These are phyloP conservation scores for Coemansia sp. DNA, from an alignment of 192 early-diverging fungal species.

Conservation along the genomic window DNA sequence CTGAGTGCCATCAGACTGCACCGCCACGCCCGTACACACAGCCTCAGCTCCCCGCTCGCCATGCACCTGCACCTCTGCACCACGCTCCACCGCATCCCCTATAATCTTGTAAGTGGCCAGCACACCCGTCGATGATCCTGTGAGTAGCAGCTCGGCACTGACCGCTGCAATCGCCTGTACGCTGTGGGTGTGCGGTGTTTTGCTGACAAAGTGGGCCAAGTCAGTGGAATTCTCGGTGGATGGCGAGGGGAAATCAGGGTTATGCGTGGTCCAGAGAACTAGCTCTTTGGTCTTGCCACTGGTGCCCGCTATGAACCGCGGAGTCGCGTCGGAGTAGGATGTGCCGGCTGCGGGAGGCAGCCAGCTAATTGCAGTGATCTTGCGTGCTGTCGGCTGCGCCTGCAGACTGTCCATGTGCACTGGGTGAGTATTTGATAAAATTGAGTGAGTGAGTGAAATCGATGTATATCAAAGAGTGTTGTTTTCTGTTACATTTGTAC, in stretches of 20 bases:
- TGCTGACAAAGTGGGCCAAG: slow-evolving; percentile 22
- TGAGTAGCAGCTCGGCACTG: slow-evolving; percentile 18
- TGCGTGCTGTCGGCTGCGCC: slow-evolving; percentile 40
- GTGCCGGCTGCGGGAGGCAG: slow-evolving; percentile 39
- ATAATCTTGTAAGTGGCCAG: slow-evolving; percentile 33
- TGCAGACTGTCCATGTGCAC: slow-evolving; percentile 38
- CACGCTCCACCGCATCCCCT: slow-evolving; percentile 9
- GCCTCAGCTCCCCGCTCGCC: slow-evolving; percentile 21
- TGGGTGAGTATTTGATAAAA: too few species aligned
- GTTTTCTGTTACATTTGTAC: too few species aligned
- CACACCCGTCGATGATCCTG: slow-evolving; percentile 39
- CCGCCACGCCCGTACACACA: slow-evolving; percentile 26
- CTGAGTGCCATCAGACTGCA: slow-evolving; percentile 32
- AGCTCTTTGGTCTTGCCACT: slow-evolving; percentile 44
- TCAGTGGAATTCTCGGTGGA: background rate
- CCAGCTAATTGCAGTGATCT: slow-evolving; percentile 38
- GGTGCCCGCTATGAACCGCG: slow-evolving; percentile 40
- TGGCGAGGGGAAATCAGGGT: slow-evolving; percentile 34
- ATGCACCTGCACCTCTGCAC: slow-evolving; percentile 37
- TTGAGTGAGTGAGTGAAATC: too few species aligned
- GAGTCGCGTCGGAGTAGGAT: slow-evolving; percentile 44
- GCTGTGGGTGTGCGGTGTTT: slow-evolving; percentile 30
- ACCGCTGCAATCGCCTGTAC: slow-evolving; percentile 24
- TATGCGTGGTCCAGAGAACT: slow-evolving; percentile 44
- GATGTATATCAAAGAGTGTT: too few species aligned